A percentile compares a stretch with the other conserved stretches of the same genome.
phyloP scores from a whole-genome alignment of 495 filamentous ascomycete genomes.

The Peziza echinospora region DNA sequence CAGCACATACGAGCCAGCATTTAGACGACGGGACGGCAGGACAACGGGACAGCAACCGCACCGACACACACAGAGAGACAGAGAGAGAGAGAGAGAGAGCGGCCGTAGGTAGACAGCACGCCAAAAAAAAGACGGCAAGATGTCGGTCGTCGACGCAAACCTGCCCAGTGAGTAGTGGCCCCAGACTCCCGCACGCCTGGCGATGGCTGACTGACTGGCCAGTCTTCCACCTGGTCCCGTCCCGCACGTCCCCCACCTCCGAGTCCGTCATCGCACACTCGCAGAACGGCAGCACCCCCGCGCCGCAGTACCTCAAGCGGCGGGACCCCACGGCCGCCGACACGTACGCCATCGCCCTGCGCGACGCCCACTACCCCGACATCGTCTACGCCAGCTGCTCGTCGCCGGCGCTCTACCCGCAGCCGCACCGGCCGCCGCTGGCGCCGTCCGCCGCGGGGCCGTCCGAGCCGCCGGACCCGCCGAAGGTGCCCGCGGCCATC shows the following conservation, averaged over 20 bases:
- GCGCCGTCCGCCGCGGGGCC: conserved; percentile 29
- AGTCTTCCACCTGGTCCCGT: conserved; percentile 27
- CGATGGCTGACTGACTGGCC: conserved; percentile 21
- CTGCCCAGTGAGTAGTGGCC: conserved; percentile 43
- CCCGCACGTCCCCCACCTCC: conserved; percentile 36
- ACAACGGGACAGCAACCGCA: background rate
- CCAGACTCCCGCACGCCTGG: conserved; percentile 17
- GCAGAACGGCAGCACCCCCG: conserved; percentile 58
- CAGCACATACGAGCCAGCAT: no score
- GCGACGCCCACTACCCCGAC: conserved; percentile 58
- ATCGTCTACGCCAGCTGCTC: conserved; percentile 69
- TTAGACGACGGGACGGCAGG: no score
- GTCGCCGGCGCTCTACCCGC: conserved; percentile 53
- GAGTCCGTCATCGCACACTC: conserved; percentile 46
- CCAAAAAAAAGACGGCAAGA: no score
- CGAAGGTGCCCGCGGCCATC: conserved; percentile 61
- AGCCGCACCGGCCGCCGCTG: conserved; percentile 31
- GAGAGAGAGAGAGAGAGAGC: no score
- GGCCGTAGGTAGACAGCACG: no score
- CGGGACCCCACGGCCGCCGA: conserved; percentile 51
- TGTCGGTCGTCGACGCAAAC: conserved; percentile 55
- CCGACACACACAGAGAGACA: background rate
- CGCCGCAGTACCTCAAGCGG: conserved; percentile 54
- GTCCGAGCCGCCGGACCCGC: conserved; percentile 29
- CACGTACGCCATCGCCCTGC: conserved; percentile 66